Conservation (phyloP, 306 rosid genomes). For the Alnus glutinosa region DNA sequence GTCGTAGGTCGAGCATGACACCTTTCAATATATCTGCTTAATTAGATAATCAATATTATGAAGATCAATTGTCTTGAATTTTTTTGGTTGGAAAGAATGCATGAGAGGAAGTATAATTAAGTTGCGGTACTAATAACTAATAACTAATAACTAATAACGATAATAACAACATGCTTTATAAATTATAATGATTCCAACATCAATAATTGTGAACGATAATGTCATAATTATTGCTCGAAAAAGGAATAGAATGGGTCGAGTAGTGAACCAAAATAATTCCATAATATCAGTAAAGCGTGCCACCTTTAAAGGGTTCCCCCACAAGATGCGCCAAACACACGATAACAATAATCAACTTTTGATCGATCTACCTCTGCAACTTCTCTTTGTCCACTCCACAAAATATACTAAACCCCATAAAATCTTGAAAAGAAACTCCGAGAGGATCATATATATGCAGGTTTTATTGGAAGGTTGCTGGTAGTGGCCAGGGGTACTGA, state of each 20-base stretch:
- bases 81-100: too few species aligned
- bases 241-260: not conserved
- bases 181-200: not conserved
- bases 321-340: not conserved
- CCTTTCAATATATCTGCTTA: too few species aligned
- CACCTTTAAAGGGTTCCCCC: not conserved
- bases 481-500: conserved; percentile 22
- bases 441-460: conserved; percentile 1
- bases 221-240: not conserved
- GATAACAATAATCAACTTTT: not conserved
- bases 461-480: conserved; percentile 13
- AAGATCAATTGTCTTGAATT: too few species aligned
- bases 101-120: too few species aligned
- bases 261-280: not conserved
- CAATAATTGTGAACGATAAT: not conserved
- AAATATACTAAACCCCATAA: conserved; percentile 10
- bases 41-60: too few species aligned
- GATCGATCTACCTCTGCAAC: conserved; percentile 7
- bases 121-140: too few species aligned
- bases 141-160: too few species aligned
- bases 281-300: not conserved
- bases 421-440: conserved; percentile 25
- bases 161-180: too few species aligned
- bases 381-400: conserved; percentile 10
- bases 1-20: too few species aligned